phyloP scores from a whole-genome alignment of 2,329 filamentous ascomycete genomes.

The Aspergillus neoniger region DNA sequence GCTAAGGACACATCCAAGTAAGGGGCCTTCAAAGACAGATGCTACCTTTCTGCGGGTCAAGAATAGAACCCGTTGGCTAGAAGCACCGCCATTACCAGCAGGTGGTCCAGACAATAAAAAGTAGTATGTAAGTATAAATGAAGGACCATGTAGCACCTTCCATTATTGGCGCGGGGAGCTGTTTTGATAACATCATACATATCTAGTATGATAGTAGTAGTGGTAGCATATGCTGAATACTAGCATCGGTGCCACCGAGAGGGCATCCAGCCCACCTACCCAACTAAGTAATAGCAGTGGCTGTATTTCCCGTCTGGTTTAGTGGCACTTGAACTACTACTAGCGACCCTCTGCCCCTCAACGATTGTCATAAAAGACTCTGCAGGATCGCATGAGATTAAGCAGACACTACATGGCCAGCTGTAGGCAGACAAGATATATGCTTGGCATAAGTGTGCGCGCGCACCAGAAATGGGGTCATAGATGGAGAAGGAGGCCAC shows the following conservation, averaged over 20 bases:
- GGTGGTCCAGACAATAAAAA: background rate
- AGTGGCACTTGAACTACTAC: background rate
- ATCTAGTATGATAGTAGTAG: background rate
- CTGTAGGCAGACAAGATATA: constrained; percentile 1
- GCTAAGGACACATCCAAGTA: constrained; percentile 1
- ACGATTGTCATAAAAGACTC: background rate
- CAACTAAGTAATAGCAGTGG: background rate
- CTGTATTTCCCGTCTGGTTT: background rate
- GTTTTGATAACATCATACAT: background rate
- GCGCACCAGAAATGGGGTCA: background rate
- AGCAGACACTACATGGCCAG: background rate
- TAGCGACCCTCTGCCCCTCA: background rate
- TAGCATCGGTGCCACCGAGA: background rate
- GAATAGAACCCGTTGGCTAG: background rate
- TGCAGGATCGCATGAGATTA: background rate
- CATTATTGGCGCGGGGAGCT: background rate
- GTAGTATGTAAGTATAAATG: background rate
- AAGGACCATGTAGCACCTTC: background rate
- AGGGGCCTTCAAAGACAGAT: background rate
- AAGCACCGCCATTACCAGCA: background rate
- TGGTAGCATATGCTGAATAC: background rate
- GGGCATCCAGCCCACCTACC: background rate
- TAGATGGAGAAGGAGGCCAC: background rate
- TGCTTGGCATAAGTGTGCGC: background rate
- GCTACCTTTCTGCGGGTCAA: background rate